These are phyloP conservation scores for Vicia sativa DNA, from an alignment of 306 rosid species.

Conservation along the genomic window DNA sequence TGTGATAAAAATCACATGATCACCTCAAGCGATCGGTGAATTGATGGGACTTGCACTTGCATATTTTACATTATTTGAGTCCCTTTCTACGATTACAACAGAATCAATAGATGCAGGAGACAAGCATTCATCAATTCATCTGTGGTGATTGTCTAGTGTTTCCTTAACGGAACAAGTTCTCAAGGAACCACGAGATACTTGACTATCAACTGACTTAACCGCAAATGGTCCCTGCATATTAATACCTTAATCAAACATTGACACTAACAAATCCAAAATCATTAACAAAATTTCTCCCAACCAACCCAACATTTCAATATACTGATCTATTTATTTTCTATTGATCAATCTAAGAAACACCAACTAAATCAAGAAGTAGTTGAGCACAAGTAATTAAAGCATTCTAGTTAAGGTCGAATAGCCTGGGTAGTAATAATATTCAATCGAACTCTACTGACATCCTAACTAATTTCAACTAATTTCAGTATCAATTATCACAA, in stretches of 20 bases:
- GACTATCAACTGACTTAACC: conserved; percentile 78
- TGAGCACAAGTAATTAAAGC: neutral
- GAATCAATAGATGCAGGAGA: conserved; percentile 91
- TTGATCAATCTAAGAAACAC: neutral
- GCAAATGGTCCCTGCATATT: conserved; percentile 66
- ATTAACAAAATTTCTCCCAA: neutral
- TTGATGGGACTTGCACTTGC: conserved; percentile 61
- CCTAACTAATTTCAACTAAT: neutral
- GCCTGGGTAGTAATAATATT: neutral
- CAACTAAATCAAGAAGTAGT: neutral
- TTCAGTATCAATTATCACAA: conserved; percentile 15
- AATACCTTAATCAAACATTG: conserved; percentile 18
- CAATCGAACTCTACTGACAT: too few species aligned
- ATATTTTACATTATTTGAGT: conserved; percentile 69
- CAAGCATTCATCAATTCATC: conserved; percentile 74
- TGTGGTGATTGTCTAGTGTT: conserved; percentile 64
- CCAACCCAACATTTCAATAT: conserved; percentile 1
- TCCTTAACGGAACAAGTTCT: conserved; percentile 62
- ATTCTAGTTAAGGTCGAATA: neutral
- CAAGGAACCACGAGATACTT: conserved; percentile 68
- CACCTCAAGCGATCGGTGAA: conserved; percentile 67
- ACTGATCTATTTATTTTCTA: neutral
- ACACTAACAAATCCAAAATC: neutral
- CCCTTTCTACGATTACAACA: conserved; percentile 81
- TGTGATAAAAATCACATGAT: conserved; percentile 73